Base-by-base conservation (phyloP, 2,329 filamentous ascomycete species). In the Amylocarpus encephaloides region DNA sequence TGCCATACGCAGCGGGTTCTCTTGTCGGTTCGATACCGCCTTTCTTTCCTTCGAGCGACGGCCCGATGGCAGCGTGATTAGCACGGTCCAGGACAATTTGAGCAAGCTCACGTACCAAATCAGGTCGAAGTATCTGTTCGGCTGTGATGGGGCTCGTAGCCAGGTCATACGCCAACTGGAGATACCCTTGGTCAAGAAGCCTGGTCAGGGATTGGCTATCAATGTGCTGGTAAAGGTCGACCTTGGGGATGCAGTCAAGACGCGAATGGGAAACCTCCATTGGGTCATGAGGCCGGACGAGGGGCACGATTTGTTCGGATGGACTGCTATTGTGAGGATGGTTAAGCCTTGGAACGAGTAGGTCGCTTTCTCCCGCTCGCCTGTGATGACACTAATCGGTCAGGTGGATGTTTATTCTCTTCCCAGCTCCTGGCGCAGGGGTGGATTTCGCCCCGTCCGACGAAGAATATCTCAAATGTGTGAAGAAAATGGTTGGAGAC, bases 261-360 rank as follows among this genome's bases (percentile, higher is more conserved):
- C 71, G 45, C 70, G 79, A 0, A 70, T 68, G 26, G 81, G 79
- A 0, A 83, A 82, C 58, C 67, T 84, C 15, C 80, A 85, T 60
- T 82, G 78, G 74, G 68, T 80, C 1, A 68, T 83, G 60, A 72
- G 75, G 54, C 79, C 80, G 0, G 74, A 79, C 50, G 64, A 63
- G 2, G 73, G 79, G 47, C 67, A 74, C 47, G 74, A 75, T 0
- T 67, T 67, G 0, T 82, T 76, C 64, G 77, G 70, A 0, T 78
- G 74, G 72, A 67, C 68, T 30, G 66, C 63, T 2, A 64, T 79
- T 55, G 68, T 74, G 2, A 69, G 81, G 19, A 83, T 84, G 79
- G 78, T 84, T 4, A 79, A 76, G 66, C 74, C 79, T 0, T 84
- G 80, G 80, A 61, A 76, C 55, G 76, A 84, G 66, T 62, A 55